Evolutionary conservation across 169 alveolate species (phyloP), one percentile per base, ranked within the genome.

Genomic region (Cyclospora cayetanensis): DNA sequence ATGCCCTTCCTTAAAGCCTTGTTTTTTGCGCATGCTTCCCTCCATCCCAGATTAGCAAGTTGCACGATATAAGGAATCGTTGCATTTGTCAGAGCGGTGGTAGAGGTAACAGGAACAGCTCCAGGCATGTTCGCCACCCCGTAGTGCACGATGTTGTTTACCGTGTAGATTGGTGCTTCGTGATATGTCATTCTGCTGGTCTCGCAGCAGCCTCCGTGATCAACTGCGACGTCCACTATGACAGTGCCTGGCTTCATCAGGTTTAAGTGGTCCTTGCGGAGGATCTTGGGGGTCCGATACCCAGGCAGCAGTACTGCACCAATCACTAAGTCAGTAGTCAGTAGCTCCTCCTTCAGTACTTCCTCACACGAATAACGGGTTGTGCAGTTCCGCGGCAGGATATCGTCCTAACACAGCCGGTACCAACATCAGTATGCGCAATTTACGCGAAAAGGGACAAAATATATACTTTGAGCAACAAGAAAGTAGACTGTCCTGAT

Each of bases 91-190:
- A 91, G 83, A 0, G 94, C 94, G 4, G 68, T 37, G 0, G 94
- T 91, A n/a, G 87, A 9, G 0, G 94, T 53, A 12, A 27, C 52
- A 29, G 94, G 42, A 15, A 80, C 94, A 1, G 91, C 94, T 0
- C 91, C 94, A 2, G 94, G 94, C 94, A 80, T 91, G 52, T 91
- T 80, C 39, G 94, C 43, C 34, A 80, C 94, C 1, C 94, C 70
- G 80, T 80, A 91, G 55, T 91, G 94, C 35, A 91, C 27, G 5
- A 91, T 39, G 60, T 87, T 76, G n/a, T 91, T 88, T n/a, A 80
- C 91, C 29, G 18, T 50, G 60, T 79, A 91, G 22, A 76, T 55
- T 9, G 94, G 94, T 11, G 52, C 87, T 1, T 37, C 79, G 43
- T 91, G 94, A n/a, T 82, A 22, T 22, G 94, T 91, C 2, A 53